Evolutionary conservation across 2,329 filamentous ascomycete genomes (phyloP).

Genomic region (Paracoccidioides lutzii): DNA sequence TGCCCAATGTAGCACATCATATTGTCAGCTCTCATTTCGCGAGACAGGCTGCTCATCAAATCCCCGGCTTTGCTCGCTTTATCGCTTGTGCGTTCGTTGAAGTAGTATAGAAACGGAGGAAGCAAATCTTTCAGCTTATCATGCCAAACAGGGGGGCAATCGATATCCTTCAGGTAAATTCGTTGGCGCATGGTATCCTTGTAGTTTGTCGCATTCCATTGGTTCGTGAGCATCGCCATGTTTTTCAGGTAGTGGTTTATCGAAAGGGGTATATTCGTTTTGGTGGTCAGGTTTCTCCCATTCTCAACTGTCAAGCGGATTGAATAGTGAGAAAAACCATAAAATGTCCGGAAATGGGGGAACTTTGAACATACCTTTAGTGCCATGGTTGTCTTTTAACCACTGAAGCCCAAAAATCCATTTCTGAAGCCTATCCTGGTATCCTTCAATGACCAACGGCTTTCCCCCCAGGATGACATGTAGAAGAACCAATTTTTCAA

Average conservation of each 20-base stretch:
- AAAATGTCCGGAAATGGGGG: slow-evolving; percentile 1
- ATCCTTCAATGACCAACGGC: slow-evolving; percentile 82
- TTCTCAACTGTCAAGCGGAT: slow-evolving; percentile 52
- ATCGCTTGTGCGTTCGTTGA: slow-evolving; percentile 62
- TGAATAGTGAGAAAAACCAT: slow-evolving; percentile 2
- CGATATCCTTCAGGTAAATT: slow-evolving; percentile 93
- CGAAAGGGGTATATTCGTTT: slow-evolving; percentile 67
- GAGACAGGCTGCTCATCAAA: slow-evolving; percentile 82
- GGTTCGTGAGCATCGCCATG: slow-evolving; percentile 69
- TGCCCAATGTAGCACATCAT: slow-evolving; percentile 98
- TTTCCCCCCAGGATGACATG: slow-evolving; percentile 78
- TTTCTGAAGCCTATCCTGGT: slow-evolving; percentile 60
- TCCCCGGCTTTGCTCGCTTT: slow-evolving; percentile 59
- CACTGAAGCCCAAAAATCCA: slow-evolving; percentile 69
- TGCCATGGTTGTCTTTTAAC: slow-evolving; percentile 65
- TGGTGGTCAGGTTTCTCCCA: slow-evolving; percentile 65
- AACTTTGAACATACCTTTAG: slow-evolving; percentile 47
- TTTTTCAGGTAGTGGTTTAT: slow-evolving; percentile 83
- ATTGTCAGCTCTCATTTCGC: slow-evolving; percentile 83
- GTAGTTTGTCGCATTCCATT: slow-evolving; percentile 64
- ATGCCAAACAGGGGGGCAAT: slow-evolving; percentile 80
- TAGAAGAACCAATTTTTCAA: slow-evolving; percentile 71
- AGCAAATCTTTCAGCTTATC: slow-evolving; percentile 65
- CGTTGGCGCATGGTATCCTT: slow-evolving; percentile 69
- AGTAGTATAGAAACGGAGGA: slow-evolving; percentile 72